A percentile compares a stretch with the other conserved stretches of the same genome.
phyloP scores from a whole-genome alignment of 1,139 yeast species.

The Kodamaea arcana region DNA sequence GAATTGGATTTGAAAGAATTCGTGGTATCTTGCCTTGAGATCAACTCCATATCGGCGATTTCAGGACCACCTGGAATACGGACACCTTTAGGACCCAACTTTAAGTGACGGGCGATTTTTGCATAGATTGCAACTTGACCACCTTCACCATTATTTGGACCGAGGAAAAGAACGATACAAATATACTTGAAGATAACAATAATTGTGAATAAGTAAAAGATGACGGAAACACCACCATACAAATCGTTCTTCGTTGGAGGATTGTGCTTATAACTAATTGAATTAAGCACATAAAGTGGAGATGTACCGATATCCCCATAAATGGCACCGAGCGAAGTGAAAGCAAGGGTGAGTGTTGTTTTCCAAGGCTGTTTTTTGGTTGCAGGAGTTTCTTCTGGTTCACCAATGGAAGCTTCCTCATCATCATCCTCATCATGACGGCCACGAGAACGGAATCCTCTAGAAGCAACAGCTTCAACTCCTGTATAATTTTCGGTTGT shows the following conservation, averaged over 20 bases:
- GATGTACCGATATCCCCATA: constrained; percentile 64
- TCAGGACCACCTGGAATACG: constrained; percentile 37
- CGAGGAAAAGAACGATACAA: constrained; percentile 42
- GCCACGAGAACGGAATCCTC: constrained; percentile 1
- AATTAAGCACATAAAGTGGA: constrained; percentile 50
- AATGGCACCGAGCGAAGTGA: constrained; percentile 50
- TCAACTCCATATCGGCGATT: constrained; percentile 31
- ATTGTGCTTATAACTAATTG: constrained; percentile 33
- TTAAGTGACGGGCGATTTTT: constrained; percentile 46
- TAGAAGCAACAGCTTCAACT: constrained; percentile 3
- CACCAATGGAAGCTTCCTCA: constrained; percentile 13
- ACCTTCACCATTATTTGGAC: constrained; percentile 58
- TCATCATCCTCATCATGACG: constrained; percentile 10
- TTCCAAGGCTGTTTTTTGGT: constrained; percentile 19
- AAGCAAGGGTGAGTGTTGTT: constrained; percentile 22
- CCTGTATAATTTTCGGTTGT: constrained; percentile 1
- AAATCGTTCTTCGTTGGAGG: constrained; percentile 37
- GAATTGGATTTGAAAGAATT: constrained; percentile 16
- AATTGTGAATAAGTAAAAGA: constrained; percentile 53
- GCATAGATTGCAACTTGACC: constrained; percentile 61
- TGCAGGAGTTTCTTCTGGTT: constrained; percentile 1
- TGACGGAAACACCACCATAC: constrained; percentile 49
- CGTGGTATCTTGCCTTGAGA: constrained; percentile 40
- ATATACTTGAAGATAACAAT: constrained; percentile 51
- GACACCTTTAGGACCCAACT: constrained; percentile 47